Evolutionary conservation across 495 filamentous ascomycete species (phyloP).

Genomic region (Lepidopterella palustris): DNA sequence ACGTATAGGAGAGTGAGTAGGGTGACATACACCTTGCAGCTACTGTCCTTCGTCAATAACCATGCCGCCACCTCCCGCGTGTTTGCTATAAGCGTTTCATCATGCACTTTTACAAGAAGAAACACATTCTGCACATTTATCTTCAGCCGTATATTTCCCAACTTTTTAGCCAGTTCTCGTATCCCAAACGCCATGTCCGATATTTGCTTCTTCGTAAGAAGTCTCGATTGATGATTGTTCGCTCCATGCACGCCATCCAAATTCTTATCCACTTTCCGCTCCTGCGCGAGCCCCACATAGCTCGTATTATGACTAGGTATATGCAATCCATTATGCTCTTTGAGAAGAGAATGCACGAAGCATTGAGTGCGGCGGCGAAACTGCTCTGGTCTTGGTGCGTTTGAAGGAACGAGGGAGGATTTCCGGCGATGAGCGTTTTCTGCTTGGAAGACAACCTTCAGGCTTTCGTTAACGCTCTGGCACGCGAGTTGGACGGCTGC

Average conservation of each 20-base stretch:
- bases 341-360: constrained; percentile 74
- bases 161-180: constrained; percentile 76
- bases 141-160: constrained; percentile 71
- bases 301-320: constrained; percentile 17
- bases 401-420: constrained; percentile 68
- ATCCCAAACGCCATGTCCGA: constrained; percentile 96
- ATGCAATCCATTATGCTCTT: constrained; percentile 36
- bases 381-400: constrained; percentile 39
- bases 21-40: constrained; percentile 66
- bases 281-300: constrained; percentile 23
- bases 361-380: constrained; percentile 58
- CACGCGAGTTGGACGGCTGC: neutral
- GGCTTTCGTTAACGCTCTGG: neutral
- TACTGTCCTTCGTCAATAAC: constrained; percentile 66
- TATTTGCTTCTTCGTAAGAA: constrained; percentile 87
- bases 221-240: constrained; percentile 45
- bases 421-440: constrained; percentile 72
- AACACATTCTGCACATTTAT: constrained; percentile 78
- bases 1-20: neutral
- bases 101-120: constrained; percentile 81
- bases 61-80: constrained; percentile 74
- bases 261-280: constrained; percentile 37
- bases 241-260: neutral
- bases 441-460: constrained; percentile 67
- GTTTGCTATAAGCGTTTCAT: constrained; percentile 69